Evolutionary conservation across 148 eudicot genomes (phyloP), one percentile per base, ranked within the genome.

Genomic region (Spergularia marina): DNA sequence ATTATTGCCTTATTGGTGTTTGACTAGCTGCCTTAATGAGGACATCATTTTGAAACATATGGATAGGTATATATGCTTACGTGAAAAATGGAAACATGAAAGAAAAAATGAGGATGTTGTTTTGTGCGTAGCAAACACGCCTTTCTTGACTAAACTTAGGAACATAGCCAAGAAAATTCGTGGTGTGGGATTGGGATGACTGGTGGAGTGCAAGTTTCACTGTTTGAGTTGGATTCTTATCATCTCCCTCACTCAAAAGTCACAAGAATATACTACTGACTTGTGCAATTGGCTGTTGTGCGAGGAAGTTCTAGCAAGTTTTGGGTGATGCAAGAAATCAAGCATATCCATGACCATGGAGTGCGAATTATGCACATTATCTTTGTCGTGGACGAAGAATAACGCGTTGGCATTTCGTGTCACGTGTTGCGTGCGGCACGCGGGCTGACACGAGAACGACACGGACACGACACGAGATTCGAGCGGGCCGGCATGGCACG

Each of bases 161-260:
- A 64, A 12, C 11, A 69, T 36, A 9, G 7, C 7, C 49, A 69
- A 51, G 72, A 69, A 23, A 69, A 6, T 52, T 69, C 57, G 49
- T 44, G 49, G 49, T 6, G 49, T 44, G 18, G 14, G 13, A 52
- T 52, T 52, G 49, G 49, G 49, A 44, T 6, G 49, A 44, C 6
- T 58, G 73, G 51, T 76, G 47, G 73, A 68, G 68, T 76, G 79
- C 54, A 76, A 68, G 67, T 68, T 68, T 65, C 21, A 39, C 53
- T 15, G 63, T 53, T 56, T 54, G n/a, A 39, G 54, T 40, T 65
- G 54, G 71, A 55, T 39, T 13, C 56, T 61, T 3, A 59, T 59
- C 63, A 59, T 59, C 4, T 59, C 23, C 39, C 14, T 62, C 13
- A 9, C 10, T 23, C 3, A 30, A 2, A 30, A 30, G 36, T 30